These are phyloP conservation scores for Crassisporium funariophilum DNA, from an alignment of 768 basidiomycete genomes.

Conservation along the genomic window DNA sequence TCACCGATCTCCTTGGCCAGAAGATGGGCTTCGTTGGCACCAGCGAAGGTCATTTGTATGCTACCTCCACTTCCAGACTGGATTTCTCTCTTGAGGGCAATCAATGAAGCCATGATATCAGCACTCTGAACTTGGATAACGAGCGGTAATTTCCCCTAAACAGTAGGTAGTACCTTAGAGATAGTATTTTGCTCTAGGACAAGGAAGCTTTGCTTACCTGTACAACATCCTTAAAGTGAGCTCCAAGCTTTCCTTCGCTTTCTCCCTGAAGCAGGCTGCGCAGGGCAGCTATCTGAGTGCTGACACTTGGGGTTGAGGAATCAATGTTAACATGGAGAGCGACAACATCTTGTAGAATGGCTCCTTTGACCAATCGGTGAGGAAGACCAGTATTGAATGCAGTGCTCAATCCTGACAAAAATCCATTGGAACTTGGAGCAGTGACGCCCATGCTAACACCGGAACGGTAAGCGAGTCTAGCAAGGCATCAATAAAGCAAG, in stretches of 20 bases:
- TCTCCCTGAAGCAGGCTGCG: slow-evolving; percentile 49
- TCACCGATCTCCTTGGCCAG: slow-evolving; percentile 72
- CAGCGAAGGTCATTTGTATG: slow-evolving; percentile 52
- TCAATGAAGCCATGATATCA: slow-evolving; percentile 68
- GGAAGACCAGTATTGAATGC: slow-evolving; percentile 58
- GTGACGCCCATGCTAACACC: slow-evolving; percentile 68
- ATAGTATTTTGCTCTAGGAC: no score
- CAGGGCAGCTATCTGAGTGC: slow-evolving; percentile 68
- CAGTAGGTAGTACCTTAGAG: not conserved
- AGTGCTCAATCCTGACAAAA: slow-evolving; percentile 59
- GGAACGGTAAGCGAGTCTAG: slow-evolving; percentile 61
- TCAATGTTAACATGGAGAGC: slow-evolving; percentile 65
- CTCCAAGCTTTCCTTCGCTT: slow-evolving; percentile 40
- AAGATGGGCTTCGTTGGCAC: slow-evolving; percentile 69
- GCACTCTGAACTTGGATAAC: slow-evolving; percentile 66
- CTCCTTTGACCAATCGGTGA: slow-evolving; percentile 57
- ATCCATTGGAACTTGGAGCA: slow-evolving; percentile 49
- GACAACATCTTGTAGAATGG: slow-evolving; percentile 58
- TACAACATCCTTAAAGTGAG: slow-evolving; percentile 44
- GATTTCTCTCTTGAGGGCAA: slow-evolving; percentile 64
- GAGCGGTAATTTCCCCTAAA: slow-evolving; percentile 57
- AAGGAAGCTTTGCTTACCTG: slow-evolving; percentile 48
- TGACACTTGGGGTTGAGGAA: slow-evolving; percentile 49
- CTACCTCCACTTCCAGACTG: slow-evolving; percentile 42
- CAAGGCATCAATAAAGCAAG: not conserved